phyloP scores from a whole-genome alignment of 2,329 filamentous ascomycete genomes.

The Didymella keratinophila region DNA sequence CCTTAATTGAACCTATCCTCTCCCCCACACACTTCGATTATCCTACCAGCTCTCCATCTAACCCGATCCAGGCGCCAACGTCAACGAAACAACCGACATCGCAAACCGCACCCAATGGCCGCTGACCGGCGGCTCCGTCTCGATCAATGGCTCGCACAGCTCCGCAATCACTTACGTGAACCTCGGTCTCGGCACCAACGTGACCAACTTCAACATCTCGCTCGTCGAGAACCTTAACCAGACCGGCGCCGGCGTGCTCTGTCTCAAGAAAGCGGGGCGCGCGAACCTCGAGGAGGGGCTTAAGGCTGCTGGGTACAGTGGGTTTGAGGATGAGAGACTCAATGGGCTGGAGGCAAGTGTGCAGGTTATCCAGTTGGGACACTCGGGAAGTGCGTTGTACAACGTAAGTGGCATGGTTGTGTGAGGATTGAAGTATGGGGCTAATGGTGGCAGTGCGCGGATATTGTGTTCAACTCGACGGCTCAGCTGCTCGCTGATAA shows the following conservation, averaged over 20 bases:
- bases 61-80: constrained; percentile 47
- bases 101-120: constrained; percentile 59
- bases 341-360: constrained; percentile 54
- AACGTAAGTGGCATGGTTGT: constrained; percentile 45
- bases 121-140: constrained; percentile 53
- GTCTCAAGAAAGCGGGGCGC: constrained; percentile 50
- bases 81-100: constrained; percentile 48
- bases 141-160: constrained; percentile 52
- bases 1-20: not conserved
- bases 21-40: not conserved
- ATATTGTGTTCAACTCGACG: constrained; percentile 53
- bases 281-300: constrained; percentile 35
- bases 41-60: not conserved
- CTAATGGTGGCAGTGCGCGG: constrained; percentile 51
- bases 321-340: constrained; percentile 26
- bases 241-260: constrained; percentile 58
- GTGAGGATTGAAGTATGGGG: not conserved
- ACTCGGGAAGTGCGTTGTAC: constrained; percentile 54
- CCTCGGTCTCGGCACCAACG: constrained; percentile 53
- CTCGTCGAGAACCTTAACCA: constrained; percentile 57
- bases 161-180: constrained; percentile 59
- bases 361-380: constrained; percentile 56
- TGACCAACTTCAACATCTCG: constrained; percentile 56
- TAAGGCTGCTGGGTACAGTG: constrained; percentile 35
- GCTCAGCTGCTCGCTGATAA: constrained; percentile 49